These are phyloP conservation scores for Cercospora canescens DNA, from an alignment of 2,329 filamentous ascomycete genomes.

Conservation along the genomic window DNA sequence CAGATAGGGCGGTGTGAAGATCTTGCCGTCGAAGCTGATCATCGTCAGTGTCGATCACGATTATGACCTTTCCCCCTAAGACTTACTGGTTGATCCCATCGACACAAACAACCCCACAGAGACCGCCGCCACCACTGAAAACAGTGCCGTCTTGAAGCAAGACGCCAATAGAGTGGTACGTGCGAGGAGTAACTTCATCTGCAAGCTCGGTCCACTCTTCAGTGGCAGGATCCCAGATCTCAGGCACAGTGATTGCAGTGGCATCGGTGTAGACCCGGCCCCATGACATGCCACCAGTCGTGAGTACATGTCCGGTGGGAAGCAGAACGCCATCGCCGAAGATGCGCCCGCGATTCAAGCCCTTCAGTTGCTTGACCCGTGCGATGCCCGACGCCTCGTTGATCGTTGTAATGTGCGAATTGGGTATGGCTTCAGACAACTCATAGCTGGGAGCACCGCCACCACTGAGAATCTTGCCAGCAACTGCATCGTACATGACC, in stretches of 20 bases:
- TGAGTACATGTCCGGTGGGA: slow-evolving; percentile 38
- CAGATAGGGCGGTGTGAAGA: slow-evolving; percentile 59
- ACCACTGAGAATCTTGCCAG: slow-evolving; percentile 56
- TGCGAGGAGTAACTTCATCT: slow-evolving; percentile 41
- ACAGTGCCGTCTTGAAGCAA: slow-evolving; percentile 54
- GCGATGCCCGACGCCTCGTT: slow-evolving; percentile 23
- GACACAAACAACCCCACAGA: slow-evolving; percentile 43
- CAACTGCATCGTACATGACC: slow-evolving; percentile 58
- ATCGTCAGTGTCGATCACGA: not conserved
- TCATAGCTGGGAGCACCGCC: slow-evolving; percentile 54
- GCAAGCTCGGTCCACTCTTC: slow-evolving; percentile 22
- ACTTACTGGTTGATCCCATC: slow-evolving; percentile 6
- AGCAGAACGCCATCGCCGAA: slow-evolving; percentile 35
- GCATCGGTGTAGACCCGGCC: slow-evolving; percentile 26
- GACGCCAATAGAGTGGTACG: slow-evolving; percentile 53
- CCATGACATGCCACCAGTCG: slow-evolving; percentile 34
- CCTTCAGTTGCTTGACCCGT: slow-evolving; percentile 25
- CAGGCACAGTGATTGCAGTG: slow-evolving; percentile 20
- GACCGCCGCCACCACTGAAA: slow-evolving; percentile 53
- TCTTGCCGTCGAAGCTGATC: slow-evolving; percentile 51
- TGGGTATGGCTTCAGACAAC: slow-evolving; percentile 42
- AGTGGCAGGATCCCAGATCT: slow-evolving; percentile 26
- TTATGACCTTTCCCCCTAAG: not conserved
- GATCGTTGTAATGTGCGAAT: slow-evolving; percentile 55
- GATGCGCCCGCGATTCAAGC: slow-evolving; percentile 33